Evolutionary conservation across 2,329 filamentous ascomycete genomes (phyloP), one percentile per base, ranked within the genome.

Genomic region (Cercospora sp.): DNA sequence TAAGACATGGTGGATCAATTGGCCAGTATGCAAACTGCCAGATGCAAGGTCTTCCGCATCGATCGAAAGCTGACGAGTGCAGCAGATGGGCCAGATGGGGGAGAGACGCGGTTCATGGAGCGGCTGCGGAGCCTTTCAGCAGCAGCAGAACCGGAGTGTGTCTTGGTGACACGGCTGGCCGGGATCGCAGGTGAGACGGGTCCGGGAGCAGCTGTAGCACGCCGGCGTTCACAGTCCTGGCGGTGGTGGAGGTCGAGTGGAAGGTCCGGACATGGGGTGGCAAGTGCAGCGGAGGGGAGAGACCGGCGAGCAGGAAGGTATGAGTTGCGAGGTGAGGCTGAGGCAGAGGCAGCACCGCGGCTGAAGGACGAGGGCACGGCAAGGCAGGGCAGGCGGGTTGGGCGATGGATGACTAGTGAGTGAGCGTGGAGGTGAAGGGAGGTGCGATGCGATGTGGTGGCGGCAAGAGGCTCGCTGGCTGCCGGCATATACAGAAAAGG

Each of bases 401-500:
- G 28, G 12, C 9, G 55, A 48, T 23, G 33, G 40, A 31, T 55
- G 64, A 26, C 42, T 40, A 23, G 64, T 61, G 23, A 48, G 23
- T 33, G 63, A n/a, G 62, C 20, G 64, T 36, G 57, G 31, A 58
- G 60, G 65, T 48, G 26, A 2, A 18, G 3, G 48, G 9, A 16
- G 10, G 4, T 23, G 12, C n/a, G 23, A 30, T 13, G 28, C 20
- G 55, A 20, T 26, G 42, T 13, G 55, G 42, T 66, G 45, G 23
- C 59, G 64, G 59, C 59, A 66, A 23, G 65, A 63, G 55, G 57
- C 58, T 30, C 33, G 58, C 53, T 66, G 64, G 58, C 58, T 66
- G 65, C 65, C 65, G 65, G 65, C 65, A 67, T 31, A 31, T 9
- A 18, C 42, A 55, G 60, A 63, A 67, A 67, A 67, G 65, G 65